These are phyloP conservation scores for Lentinus brumalis DNA, from an alignment of 768 basidiomycete species.

Conservation along the genomic window DNA sequence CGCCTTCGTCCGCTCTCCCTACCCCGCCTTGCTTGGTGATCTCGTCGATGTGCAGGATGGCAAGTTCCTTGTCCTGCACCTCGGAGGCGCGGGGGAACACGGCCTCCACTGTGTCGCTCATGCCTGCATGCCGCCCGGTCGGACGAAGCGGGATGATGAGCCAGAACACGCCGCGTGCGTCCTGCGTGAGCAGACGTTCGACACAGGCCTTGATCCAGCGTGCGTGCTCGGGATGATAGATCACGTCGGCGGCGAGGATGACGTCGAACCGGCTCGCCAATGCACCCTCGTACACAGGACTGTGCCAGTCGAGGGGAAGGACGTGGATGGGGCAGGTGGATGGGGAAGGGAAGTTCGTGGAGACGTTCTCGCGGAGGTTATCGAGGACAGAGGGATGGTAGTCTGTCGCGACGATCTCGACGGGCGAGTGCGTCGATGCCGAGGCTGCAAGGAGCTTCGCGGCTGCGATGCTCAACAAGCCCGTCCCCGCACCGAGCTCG, in stretches of 20 bases:
- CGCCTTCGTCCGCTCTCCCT: slow-evolving; percentile 69
- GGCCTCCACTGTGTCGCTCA: slow-evolving; percentile 55
- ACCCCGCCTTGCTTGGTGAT: slow-evolving; percentile 53
- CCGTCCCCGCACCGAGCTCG: slow-evolving; percentile 87
- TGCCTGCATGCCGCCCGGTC: slow-evolving; percentile 62
- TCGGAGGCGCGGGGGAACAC: slow-evolving; percentile 44
- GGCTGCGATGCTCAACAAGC: slow-evolving; percentile 72
- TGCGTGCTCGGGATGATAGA: slow-evolving; percentile 74
- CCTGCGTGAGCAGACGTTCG: slow-evolving; percentile 44
- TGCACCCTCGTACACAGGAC: slow-evolving; percentile 39
- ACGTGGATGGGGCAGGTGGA: slow-evolving; percentile 41
- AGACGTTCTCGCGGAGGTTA: slow-evolving; percentile 66
- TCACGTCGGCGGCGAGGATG: slow-evolving; percentile 77
- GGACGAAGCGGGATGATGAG: slow-evolving; percentile 71
- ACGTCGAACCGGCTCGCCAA: slow-evolving; percentile 56
- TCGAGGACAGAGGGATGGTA: slow-evolving; percentile 74
- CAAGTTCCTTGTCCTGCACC: slow-evolving; percentile 32
- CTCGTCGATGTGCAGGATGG: slow-evolving; percentile 48
- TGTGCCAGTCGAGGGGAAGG: slow-evolving; percentile 65
- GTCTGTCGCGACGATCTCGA: slow-evolving; percentile 67
- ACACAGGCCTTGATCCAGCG: slow-evolving; percentile 68
- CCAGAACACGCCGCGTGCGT: slow-evolving; percentile 58
- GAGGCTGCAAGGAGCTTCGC: slow-evolving; percentile 45
- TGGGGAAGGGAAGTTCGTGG: slow-evolving; percentile 45
- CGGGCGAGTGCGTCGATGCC: background rate